These are phyloP conservation scores for Corylus avellana DNA, from an alignment of 306 rosid genomes.

Conservation along the genomic window DNA sequence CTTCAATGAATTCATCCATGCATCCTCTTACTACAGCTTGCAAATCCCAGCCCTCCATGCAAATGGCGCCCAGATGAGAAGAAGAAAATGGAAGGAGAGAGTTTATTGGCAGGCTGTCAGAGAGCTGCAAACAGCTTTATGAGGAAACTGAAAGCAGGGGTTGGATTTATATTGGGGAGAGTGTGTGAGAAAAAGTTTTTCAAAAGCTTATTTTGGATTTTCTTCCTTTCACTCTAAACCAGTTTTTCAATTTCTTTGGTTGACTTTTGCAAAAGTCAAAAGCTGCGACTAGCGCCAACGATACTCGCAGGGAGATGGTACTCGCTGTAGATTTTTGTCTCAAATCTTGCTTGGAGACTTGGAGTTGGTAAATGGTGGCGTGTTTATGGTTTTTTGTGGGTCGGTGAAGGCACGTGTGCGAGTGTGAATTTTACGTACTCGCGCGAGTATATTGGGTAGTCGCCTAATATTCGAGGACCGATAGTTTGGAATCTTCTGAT, in stretches of 20 bases:
- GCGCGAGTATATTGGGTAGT: not conserved
- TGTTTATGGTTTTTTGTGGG: too few species aligned
- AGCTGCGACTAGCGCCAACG: constrained; percentile 15
- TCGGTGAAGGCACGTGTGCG: too few species aligned
- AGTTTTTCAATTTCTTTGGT: constrained; percentile 26
- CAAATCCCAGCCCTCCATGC: constrained; percentile 82
- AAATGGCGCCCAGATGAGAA: not conserved
- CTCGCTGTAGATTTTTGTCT: constrained; percentile 15
- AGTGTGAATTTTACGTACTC: not conserved
- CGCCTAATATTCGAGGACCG: constrained; percentile 2
- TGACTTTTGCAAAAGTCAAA: constrained; percentile 64
- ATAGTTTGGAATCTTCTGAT: constrained; percentile 22
- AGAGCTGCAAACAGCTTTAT: constrained; percentile 24
- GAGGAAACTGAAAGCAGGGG: constrained; percentile 30
- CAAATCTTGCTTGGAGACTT: not conserved
- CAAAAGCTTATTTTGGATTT: constrained; percentile 20
- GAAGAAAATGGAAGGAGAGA: not conserved
- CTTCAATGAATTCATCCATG: constrained; percentile 22
- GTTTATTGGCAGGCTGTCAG: constrained; percentile 24
- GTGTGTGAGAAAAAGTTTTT: not conserved
- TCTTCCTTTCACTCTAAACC: not conserved
- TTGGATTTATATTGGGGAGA: constrained; percentile 27
- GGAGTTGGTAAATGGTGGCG: too few species aligned
- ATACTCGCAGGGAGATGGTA: constrained; percentile 20
- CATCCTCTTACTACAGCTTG: constrained; percentile 75